phyloP scores from a whole-genome alignment of 495 filamentous ascomycete species.

The Penicillium robsamsonii region DNA sequence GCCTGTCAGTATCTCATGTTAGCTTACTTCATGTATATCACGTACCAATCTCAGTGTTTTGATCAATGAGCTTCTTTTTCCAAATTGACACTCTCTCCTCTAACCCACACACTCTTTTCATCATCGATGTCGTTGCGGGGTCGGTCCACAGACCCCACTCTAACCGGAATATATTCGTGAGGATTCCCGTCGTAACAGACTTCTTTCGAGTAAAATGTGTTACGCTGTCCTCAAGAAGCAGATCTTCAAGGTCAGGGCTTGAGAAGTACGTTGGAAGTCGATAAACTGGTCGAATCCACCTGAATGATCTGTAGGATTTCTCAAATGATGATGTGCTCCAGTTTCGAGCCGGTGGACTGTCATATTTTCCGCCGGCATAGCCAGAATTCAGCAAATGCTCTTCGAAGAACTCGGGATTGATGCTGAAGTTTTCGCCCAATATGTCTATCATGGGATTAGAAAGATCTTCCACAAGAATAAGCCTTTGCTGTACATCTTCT shows the following conservation, averaged over 20 bases:
- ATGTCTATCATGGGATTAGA: slow-evolving; percentile 10
- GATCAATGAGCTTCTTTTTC: slow-evolving; percentile 1
- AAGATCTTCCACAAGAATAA: slow-evolving; percentile 18
- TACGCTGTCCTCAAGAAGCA: slow-evolving; percentile 1
- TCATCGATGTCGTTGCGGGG: slow-evolving; percentile 2
- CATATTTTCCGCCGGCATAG: slow-evolving; percentile 7
- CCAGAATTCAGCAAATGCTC: slow-evolving; percentile 18
- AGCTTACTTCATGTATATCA: neutral
- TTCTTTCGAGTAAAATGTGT: slow-evolving; percentile 4
- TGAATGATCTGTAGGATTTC: slow-evolving; percentile 13
- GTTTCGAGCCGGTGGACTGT: slow-evolving; percentile 5
- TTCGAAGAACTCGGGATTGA: slow-evolving; percentile 21
- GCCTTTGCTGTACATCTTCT: neutral
- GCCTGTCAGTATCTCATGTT: neutral
- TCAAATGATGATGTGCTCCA: slow-evolving; percentile 12
- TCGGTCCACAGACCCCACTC: slow-evolving; percentile 14
- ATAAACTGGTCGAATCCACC: slow-evolving; percentile 17
- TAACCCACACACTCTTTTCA: slow-evolving; percentile 11
- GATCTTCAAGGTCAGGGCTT: slow-evolving; percentile 1
- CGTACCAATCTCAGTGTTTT: slow-evolving; percentile 13
- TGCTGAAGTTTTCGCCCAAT: slow-evolving; percentile 11
- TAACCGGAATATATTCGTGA: slow-evolving; percentile 15
- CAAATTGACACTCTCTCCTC: slow-evolving; percentile 19
- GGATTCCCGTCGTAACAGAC: slow-evolving; percentile 1
- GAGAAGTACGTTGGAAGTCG: slow-evolving; percentile 16